Evolutionary conservation across 2,329 filamentous ascomycete species (phyloP).

Genomic region (Aureobasidium sp.): DNA sequence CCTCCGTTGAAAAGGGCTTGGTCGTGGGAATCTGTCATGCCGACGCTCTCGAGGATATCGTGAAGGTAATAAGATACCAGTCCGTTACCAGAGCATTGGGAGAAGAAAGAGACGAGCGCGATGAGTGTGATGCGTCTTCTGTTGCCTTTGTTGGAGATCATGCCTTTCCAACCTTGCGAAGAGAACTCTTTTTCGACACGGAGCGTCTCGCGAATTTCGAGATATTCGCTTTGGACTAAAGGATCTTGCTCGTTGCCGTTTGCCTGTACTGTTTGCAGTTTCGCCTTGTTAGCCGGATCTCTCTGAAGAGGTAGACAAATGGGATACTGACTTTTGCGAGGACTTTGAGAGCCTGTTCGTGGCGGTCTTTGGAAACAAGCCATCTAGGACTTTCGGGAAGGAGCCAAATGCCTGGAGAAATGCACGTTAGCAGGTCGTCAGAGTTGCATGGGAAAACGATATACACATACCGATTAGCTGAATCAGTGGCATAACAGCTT

Average conservation of each 20-base stretch:
- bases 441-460: constrained; percentile 29
- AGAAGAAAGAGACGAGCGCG: constrained; percentile 46
- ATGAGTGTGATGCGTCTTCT: constrained; percentile 46
- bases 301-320: background rate
- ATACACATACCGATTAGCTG: constrained; percentile 33
- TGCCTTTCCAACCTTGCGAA: background rate
- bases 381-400: constrained; percentile 63
- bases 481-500: constrained; percentile 54
- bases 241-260: constrained; percentile 52
- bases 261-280: constrained; percentile 38
- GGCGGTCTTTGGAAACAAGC: constrained; percentile 56
- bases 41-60: constrained; percentile 25
- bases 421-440: background rate
- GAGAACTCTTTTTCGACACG: constrained; percentile 44
- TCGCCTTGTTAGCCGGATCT: background rate
- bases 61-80: constrained; percentile 35
- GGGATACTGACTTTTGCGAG: constrained; percentile 39
- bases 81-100: constrained; percentile 49
- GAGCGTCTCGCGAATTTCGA: constrained; percentile 60
- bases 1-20: constrained; percentile 36
- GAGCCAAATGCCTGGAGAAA: constrained; percentile 51
- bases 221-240: constrained; percentile 58
- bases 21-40: constrained; percentile 27
- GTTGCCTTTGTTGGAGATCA: constrained; percentile 36
- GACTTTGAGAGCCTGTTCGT: constrained; percentile 54